phyloP scores from a whole-genome alignment of 2,329 filamentous ascomycete species.

The Zarea fungicola region DNA sequence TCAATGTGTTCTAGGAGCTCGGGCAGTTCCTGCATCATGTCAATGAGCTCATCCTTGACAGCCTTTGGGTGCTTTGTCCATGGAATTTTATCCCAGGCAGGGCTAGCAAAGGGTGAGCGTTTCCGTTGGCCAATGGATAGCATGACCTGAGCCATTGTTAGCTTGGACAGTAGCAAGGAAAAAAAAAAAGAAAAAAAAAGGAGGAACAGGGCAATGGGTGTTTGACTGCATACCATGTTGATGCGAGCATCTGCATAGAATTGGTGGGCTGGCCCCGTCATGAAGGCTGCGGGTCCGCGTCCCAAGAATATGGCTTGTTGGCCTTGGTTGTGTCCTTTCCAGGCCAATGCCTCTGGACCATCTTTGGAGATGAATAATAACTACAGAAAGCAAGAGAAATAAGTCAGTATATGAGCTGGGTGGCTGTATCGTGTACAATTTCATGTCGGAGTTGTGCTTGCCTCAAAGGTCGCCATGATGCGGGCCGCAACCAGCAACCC shows the following conservation, averaged over 20 bases:
- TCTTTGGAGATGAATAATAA: conserved; percentile 17
- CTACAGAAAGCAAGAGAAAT: not conserved
- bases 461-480: conserved; percentile 20
- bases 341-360: conserved; percentile 8
- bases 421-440: conserved; percentile 3
- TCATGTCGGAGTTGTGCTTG: not conserved
- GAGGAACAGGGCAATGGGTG: not conserved
- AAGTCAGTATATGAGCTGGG: not conserved
- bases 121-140: conserved; percentile 15
- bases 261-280: conserved; percentile 16
- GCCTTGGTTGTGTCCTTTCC: conserved; percentile 17
- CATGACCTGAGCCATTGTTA: conserved; percentile 13
- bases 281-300: conserved; percentile 14
- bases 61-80: conserved; percentile 26
- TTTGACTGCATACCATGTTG: conserved; percentile 16
- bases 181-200: not conserved
- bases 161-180: not conserved
- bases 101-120: conserved; percentile 23
- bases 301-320: conserved; percentile 15
- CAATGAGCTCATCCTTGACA: conserved; percentile 25
- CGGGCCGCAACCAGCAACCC: conserved; percentile 16
- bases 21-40: conserved; percentile 26
- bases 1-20: conserved; percentile 24
- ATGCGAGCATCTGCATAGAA: conserved; percentile 20
- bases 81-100: conserved; percentile 28